phyloP scores from a whole-genome alignment of 106 monocot genomes.

The Allium sativum region DNA sequence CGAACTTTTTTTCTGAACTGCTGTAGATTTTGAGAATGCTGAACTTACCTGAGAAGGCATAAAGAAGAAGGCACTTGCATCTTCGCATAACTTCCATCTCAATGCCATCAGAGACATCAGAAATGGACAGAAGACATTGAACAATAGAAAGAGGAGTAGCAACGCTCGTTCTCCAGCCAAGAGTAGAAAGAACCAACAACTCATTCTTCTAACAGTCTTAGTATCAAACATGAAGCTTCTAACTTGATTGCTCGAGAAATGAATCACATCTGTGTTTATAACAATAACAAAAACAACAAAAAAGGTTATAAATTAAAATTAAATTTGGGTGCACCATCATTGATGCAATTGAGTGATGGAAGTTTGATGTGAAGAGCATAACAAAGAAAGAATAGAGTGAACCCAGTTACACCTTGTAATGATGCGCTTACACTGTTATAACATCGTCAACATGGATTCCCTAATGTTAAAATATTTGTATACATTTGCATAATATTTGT shows the following conservation, averaged over 20 bases:
- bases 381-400: too few species aligned
- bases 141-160: constrained; percentile 36
- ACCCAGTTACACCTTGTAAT: too few species aligned
- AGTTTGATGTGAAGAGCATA: too few species aligned
- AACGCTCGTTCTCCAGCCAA: constrained; percentile 35
- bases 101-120: not conserved
- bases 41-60: constrained; percentile 9
- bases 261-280: too few species aligned
- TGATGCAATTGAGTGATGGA: too few species aligned
- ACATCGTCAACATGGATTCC: too few species aligned
- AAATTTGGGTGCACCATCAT: too few species aligned
- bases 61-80: constrained; percentile 21
- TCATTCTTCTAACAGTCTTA: constrained; percentile 48
- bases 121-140: constrained; percentile 18
- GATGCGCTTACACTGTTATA: too few species aligned
- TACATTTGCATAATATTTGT: too few species aligned
- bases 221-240: constrained; percentile 33
- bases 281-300: too few species aligned
- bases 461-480: too few species aligned
- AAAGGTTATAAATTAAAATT: too few species aligned
- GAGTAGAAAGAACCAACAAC: constrained; percentile 51
- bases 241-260: constrained; percentile 5
- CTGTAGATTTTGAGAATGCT: not conserved
- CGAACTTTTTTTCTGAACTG: not conserved
- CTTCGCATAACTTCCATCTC: constrained; percentile 9